phyloP scores from a whole-genome alignment of 108 stramenopile species.

The Cylindrotheca closterium region DNA sequence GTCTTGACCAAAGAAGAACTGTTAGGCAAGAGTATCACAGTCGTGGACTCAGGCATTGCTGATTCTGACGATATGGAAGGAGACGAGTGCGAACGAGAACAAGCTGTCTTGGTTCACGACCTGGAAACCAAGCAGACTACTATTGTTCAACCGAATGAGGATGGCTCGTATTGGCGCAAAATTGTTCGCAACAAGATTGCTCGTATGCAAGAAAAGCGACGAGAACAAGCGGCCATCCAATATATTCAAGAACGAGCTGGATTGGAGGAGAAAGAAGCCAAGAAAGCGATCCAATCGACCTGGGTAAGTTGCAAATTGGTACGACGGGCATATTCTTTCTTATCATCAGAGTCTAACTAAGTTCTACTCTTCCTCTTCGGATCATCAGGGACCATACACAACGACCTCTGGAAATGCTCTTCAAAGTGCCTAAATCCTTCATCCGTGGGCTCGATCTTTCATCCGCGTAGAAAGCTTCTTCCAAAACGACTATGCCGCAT shows the following conservation, averaged over 20 bases:
- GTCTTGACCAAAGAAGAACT: constrained; percentile 86
- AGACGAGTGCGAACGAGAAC: constrained; percentile 56
- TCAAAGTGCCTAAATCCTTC: not conserved
- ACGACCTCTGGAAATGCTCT: not conserved
- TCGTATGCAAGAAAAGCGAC: constrained; percentile 79
- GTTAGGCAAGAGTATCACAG: constrained; percentile 64
- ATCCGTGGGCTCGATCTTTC: too few relatives aligned
- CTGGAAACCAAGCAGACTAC: constrained; percentile 37
- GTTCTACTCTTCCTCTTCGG: too few relatives aligned
- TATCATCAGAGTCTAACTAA: too few relatives aligned
- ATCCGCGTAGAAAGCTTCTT: too few relatives aligned
- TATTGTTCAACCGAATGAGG: constrained; percentile 93
- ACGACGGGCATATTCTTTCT: too few relatives aligned
- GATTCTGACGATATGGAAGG: constrained; percentile 63
- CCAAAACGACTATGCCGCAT: too few relatives aligned
- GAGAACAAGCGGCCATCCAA: constrained; percentile 67
- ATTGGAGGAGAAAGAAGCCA: not conserved
- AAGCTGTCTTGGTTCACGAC: constrained; percentile 63
- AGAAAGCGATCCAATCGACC: too few relatives aligned
- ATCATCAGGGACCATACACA: not conserved
- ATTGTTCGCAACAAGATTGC: constrained; percentile 91
- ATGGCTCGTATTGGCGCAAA: constrained; percentile 94
- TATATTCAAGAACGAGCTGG: not conserved
- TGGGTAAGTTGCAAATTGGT: too few relatives aligned
- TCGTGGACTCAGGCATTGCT: too few relatives aligned